Base-by-base conservation (phyloP, 257 asterid genomes). In the Lavandula angustifolia region DNA sequence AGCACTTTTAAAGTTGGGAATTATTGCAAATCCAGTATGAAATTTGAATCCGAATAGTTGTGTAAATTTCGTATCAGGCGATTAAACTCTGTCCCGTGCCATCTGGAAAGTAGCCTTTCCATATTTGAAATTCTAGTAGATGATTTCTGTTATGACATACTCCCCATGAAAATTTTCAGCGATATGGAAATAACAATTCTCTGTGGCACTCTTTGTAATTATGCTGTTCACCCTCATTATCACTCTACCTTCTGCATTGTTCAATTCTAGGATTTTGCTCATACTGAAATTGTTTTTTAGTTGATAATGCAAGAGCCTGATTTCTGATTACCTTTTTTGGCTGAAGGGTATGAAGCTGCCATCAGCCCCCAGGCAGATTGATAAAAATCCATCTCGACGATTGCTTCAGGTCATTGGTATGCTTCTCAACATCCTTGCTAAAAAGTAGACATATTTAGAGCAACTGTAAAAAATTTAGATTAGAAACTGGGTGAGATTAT, bases 361-460 rank as follows among this genome's bases (percentile, higher is more conserved):
- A 53, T 79, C 92, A 14, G 89, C 75, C 50, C 84, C 89, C 4
- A 79, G 83, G 74, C 95, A 81, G 62, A 68, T 73, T 54, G 98
- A 92, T 60, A 89, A 83, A 81, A 77, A 71, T 76, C 88, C 86
- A 62, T 78, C 95, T 11, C 89, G 77, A 55, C 83, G 99, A 48
- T 66, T 92, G 75, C 99, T 92, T 78, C 96, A 92, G 84, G 86
- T 92, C 76, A 75, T 76, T 37, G 99, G 99, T 89, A 92, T 78
- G 92, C 71, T 60, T 71, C 75, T 57, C 49, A 60, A 42, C 63
- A 66, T 65, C 74, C 66, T 54, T 69, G 70, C 50, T 41, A 7
- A 9, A 56, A 37, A 34, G 2, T 42, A 33, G 58, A 63, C 65
- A 31, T 47, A 50, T 69, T 5, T 54, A 5, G 54, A 55, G 61